Conservation (phyloP, 768 basidiomycete species). For the Serendipita sp. region DNA sequence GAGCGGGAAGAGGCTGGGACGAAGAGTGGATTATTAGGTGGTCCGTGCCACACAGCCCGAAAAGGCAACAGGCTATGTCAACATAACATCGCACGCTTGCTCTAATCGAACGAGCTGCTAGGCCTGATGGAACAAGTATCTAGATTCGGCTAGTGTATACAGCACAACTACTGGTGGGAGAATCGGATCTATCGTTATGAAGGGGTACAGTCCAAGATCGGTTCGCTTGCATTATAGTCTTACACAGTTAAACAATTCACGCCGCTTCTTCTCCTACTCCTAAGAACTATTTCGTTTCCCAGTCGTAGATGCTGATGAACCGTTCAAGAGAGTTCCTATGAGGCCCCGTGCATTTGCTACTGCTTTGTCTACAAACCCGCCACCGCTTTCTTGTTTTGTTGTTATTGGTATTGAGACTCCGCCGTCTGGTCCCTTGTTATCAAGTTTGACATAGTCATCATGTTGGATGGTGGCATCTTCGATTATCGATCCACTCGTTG, state of each 20-base stretch:
- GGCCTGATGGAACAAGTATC: too few species aligned
- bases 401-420: background rate
- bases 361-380: background rate
- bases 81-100: background rate
- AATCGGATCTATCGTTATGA: too few species aligned
- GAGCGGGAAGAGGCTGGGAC: background rate
- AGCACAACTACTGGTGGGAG: background rate
- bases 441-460: background rate
- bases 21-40: background rate
- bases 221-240: background rate
- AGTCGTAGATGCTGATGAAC: background rate
- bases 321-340: background rate
- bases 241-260: background rate
- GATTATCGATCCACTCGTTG: background rate
- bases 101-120: background rate
- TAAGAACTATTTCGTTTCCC: background rate
- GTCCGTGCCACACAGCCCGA: background rate
- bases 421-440: background rate
- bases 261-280: background rate
- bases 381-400: background rate
- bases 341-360: background rate
- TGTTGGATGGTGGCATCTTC: background rate
- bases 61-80: background rate
- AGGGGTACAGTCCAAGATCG: too few species aligned
- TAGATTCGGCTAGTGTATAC: background rate